Evolutionary conservation across 2,329 filamentous ascomycete species (phyloP), one percentile per base, ranked within the genome.

Genomic region (Neopestalotiopsis sp.): DNA sequence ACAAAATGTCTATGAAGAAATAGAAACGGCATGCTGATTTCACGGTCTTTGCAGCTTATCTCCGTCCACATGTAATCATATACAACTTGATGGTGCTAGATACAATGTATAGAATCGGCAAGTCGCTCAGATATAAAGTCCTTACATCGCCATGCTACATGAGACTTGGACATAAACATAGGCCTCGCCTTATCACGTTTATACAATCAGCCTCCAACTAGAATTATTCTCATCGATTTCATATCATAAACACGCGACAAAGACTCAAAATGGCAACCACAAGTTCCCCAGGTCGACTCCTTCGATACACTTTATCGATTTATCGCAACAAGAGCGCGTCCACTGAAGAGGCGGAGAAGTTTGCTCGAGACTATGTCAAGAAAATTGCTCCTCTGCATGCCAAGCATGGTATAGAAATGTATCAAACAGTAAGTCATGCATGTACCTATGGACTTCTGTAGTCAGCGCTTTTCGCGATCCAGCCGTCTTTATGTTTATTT

Each of bases 371-470:
- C 6, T 67, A 67, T 45, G 28, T 67, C 20, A 56, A 58, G 28
- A 67, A 67, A 14, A 40, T 60, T 7, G 65, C 65, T 4, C 45
- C 57, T 24, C 14, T 67, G 7, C 65, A 67, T 45, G 65, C 65
- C 56, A 67, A 60, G 56, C 58, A 67, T n/a, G 65, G 65, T 30
- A 61, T 67, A 9, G 65, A 67, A 32, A 59, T 61, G 57, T 67
- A 67, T 34, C 65, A 67, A 38, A 52, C 17, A 1, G 62, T 65
- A 28, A 65, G 40, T 40, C 20, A 14, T 13, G 6, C 20, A 56
- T n/a, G 49, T n/a, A 12, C 24, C 1, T 1, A 4, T 60, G 17
- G 10, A 30, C 2, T 38, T 38, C 34, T 6, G 4, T 6, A 1
- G 5, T 38, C 10, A 7, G 34, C 34, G 34, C 34, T 3, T 28